A percentile compares a stretch with the other conserved stretches of the same genome.
Evolutionary conservation across 2,329 filamentous ascomycete species (phyloP).

Genomic region (Arthroderma sp.): DNA sequence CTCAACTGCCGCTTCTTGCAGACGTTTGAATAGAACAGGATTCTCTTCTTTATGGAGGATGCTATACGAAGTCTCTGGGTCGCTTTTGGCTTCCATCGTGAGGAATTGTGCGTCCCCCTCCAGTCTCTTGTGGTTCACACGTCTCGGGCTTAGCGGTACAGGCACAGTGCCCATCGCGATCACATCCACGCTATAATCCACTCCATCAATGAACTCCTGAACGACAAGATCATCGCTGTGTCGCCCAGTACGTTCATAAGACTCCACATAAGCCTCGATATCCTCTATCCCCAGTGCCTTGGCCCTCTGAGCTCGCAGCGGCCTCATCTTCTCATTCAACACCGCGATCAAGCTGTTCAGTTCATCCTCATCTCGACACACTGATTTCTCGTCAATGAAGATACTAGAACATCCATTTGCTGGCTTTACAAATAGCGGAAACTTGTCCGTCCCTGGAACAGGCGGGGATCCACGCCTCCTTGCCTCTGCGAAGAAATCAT

Average conservation of each 20-base stretch:
- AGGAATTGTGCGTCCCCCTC: conserved; percentile 9
- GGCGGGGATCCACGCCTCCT: conserved; percentile 8
- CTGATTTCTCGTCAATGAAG: conserved; percentile 12
- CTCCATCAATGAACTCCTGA: conserved; percentile 14
- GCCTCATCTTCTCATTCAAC: conserved; percentile 8
- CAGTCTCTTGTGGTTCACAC: conserved; percentile 1
- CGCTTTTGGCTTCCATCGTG: conserved; percentile 15
- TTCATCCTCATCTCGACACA: conserved; percentile 11
- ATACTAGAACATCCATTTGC: conserved; percentile 13
- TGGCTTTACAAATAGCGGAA: conserved; percentile 15
- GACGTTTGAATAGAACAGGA: conserved; percentile 10
- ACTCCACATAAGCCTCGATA: conserved; percentile 4
- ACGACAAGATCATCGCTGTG: conserved; percentile 12
- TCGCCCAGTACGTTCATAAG: conserved; percentile 2
- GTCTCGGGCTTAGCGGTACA: conserved; percentile 10
- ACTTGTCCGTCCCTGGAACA: conserved; percentile 11
- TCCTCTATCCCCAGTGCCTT: conserved; percentile 3
- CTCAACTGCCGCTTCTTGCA: conserved; percentile 14
- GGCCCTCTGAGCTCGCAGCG: conserved; percentile 3
- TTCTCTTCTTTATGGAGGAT: conserved; percentile 10
- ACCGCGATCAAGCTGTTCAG: conserved; percentile 5
- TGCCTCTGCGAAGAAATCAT: conserved; percentile 13
- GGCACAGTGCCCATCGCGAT: conserved; percentile 13
- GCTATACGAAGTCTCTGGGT: conserved; percentile 10
- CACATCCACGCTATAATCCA: conserved; percentile 13